Percentiles rank a stretch among this genome's conserved stretches.
These are phyloP conservation scores for Sugiyamaella grinbergsii DNA, from an alignment of 1,139 yeast species.

Conservation along the genomic window DNA sequence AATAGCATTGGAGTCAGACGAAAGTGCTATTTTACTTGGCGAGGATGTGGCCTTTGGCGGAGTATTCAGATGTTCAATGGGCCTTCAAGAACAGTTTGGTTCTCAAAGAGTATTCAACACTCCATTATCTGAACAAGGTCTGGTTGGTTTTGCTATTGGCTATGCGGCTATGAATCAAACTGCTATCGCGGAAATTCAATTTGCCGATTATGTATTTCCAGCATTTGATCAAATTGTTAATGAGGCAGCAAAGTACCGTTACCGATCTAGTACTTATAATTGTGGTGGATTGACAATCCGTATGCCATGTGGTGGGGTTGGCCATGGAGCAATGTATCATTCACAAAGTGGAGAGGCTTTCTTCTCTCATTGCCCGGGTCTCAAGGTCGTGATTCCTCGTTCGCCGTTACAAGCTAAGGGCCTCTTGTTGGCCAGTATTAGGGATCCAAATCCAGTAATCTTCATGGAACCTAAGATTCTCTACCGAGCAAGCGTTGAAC, in stretches of 20 bases:
- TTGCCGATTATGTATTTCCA: conserved; percentile 45
- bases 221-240: conserved; percentile 46
- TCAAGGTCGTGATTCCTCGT: conserved; percentile 43
- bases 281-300: conserved; percentile 43
- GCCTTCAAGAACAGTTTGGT: conserved; percentile 44
- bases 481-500: conserved; percentile 42
- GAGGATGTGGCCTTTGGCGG: conserved; percentile 47
- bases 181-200: conserved; percentile 45
- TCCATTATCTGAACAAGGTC: conserved; percentile 44
- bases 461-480: conserved; percentile 45
- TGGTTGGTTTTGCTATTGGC: conserved; percentile 44
- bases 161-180: conserved; percentile 44
- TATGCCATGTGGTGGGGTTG: conserved; percentile 45
- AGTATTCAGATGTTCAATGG: conserved; percentile 46
- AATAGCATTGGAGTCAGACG: conserved; percentile 43
- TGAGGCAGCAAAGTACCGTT: conserved; percentile 45
- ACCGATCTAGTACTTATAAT: conserved; percentile 37
- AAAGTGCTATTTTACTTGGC: conserved; percentile 41
- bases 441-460: conserved; percentile 42
- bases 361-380: conserved; percentile 43
- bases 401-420: conserved; percentile 46
- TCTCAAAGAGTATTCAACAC: conserved; percentile 44
- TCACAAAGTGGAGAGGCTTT: conserved; percentile 44
- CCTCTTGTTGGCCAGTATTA: conserved; percentile 39
- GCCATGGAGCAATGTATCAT: conserved; percentile 45